Conservation (phyloP, 352 stramenopile species). For the Thalassiosira pacifica region DNA sequence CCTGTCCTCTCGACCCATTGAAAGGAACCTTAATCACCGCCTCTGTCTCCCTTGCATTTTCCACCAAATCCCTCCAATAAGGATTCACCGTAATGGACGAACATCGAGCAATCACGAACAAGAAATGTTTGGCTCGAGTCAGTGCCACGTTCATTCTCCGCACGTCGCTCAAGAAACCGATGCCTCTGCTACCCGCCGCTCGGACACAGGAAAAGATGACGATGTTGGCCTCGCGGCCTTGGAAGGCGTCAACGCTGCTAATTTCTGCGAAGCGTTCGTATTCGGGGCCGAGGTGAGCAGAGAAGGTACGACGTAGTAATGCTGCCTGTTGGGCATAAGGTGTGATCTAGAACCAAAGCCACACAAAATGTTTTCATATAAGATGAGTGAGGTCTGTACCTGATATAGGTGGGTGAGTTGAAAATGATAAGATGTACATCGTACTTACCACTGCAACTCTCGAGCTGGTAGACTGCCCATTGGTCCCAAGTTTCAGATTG, state of each 20-base stretch:
- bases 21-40: constrained; percentile 72
- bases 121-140: constrained; percentile 87
- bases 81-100: constrained; percentile 82
- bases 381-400: too few species aligned
- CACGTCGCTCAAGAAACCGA: constrained; percentile 89
- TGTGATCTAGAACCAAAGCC: constrained; percentile 88
- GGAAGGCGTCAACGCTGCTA: constrained; percentile 96
- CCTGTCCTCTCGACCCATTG: constrained; percentile 29
- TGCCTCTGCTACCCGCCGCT: constrained; percentile 86
- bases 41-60: constrained; percentile 71
- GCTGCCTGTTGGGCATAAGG: constrained; percentile 96
- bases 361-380: not conserved
- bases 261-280: constrained; percentile 79
- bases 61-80: constrained; percentile 84
- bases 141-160: constrained; percentile 90
- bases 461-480: constrained; percentile 59
- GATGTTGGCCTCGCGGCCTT: constrained; percentile 92
- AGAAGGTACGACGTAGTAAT: constrained; percentile 73
- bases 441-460: constrained; percentile 58
- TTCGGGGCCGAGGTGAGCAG: constrained; percentile 55
- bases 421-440: constrained; percentile 4
- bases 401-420: too few species aligned
- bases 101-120: constrained; percentile 87
- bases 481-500: constrained; percentile 62
- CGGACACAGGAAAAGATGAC: constrained; percentile 96